These are phyloP conservation scores for Solanum dulcamara DNA, from an alignment of 257 asterid genomes.

Conservation along the genomic window DNA sequence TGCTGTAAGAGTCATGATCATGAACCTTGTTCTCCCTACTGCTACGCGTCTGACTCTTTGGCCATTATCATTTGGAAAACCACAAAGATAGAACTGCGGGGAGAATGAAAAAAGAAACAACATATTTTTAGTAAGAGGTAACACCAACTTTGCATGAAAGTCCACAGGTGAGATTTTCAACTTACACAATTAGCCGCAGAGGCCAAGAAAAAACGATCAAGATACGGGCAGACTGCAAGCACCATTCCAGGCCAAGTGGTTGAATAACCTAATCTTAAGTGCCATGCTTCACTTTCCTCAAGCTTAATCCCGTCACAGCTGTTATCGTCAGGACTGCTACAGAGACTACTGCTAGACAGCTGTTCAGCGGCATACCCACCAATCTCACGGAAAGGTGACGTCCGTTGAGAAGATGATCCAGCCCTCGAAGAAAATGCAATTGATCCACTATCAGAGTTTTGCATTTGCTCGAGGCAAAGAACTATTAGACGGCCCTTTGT, in stretches of 20 bases:
- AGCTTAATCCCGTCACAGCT: conserved; percentile 66
- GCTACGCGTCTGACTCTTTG: conserved; percentile 62
- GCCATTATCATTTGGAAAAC: conserved; percentile 62
- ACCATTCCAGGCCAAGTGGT: conserved; percentile 77
- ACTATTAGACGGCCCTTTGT: conserved; percentile 87
- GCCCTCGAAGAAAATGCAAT: conserved; percentile 33
- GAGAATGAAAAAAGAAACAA: not conserved
- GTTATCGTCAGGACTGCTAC: conserved; percentile 83
- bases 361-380: conserved; percentile 50
- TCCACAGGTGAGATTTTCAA: conserved; percentile 6
- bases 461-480: conserved; percentile 65
- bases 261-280: conserved; percentile 51
- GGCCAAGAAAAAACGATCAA: conserved; percentile 76
- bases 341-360: conserved; percentile 57
- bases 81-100: conserved; percentile 73
- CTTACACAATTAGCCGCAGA: conserved; percentile 89
- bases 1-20: conserved; percentile 70
- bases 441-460: conserved; percentile 60
- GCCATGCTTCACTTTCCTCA: conserved; percentile 86
- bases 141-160: conserved; percentile 6
- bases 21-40: conserved; percentile 69
- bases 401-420: conserved; percentile 46
- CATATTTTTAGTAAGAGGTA: not conserved
- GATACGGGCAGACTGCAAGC: conserved; percentile 80
- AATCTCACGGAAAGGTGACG: conserved; percentile 40